Conservation (phyloP, 2,329 filamentous ascomycete genomes). For the Aspergillus alliaceus region DNA sequence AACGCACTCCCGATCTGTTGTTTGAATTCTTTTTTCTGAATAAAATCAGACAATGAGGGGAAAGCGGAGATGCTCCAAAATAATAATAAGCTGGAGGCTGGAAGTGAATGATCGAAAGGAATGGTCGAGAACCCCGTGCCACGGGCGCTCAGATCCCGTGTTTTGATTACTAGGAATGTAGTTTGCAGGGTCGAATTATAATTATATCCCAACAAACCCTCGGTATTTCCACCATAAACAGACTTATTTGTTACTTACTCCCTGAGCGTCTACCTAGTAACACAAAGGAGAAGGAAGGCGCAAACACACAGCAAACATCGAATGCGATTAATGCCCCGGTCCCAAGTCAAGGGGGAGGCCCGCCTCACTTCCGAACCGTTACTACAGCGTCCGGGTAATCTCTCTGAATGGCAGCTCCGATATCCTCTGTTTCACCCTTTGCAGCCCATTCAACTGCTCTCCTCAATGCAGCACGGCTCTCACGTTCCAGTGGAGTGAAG, state of each 20-base stretch:
- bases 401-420: conserved; percentile 28
- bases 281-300: background rate
- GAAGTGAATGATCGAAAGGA: background rate
- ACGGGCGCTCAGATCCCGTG: background rate
- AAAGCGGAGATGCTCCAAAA: background rate
- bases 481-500: conserved; percentile 53
- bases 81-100: background rate
- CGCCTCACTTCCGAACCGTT: conserved; percentile 30
- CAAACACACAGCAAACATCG: background rate
- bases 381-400: conserved; percentile 35
- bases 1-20: background rate
- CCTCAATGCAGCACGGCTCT: conserved; percentile 44
- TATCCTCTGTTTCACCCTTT: conserved; percentile 37
- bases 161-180: background rate
- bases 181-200: background rate
- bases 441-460: conserved; percentile 42
- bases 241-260: background rate
- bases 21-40: too few species aligned
- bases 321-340: background rate
- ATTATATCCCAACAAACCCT: background rate
- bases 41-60: background rate
- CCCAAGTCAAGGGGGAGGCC: background rate
- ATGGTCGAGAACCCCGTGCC: background rate
- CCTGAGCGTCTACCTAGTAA: background rate
- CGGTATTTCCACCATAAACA: background rate